A percentile compares a stretch with the other conserved stretches of the same genome.
Evolutionary conservation across 1,284 basidiomycete species (phyloP).

Genomic region (Cutaneotrichosporon curvatum): DNA sequence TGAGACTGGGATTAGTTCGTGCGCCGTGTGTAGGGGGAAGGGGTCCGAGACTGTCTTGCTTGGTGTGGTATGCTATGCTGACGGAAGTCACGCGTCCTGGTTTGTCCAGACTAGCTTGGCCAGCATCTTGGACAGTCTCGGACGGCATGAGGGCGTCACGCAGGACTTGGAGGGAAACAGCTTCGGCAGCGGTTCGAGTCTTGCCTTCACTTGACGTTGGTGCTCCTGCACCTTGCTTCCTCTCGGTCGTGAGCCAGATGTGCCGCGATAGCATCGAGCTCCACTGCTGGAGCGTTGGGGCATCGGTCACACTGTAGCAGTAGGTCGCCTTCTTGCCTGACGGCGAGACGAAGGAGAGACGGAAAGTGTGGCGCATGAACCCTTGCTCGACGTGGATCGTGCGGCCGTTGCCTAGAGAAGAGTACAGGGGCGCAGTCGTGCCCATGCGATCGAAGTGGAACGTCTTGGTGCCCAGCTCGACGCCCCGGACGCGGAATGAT

Average conservation of each 20-base stretch:
- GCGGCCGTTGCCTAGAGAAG: slow-evolving; percentile 66
- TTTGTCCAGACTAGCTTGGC: no score
- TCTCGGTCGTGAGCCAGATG: slow-evolving; percentile 62
- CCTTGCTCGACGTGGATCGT: slow-evolving; percentile 74
- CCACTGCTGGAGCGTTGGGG: slow-evolving; percentile 67
- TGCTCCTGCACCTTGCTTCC: slow-evolving; percentile 46
- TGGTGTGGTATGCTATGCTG: slow-evolving; percentile 23
- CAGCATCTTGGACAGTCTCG: slow-evolving; percentile 2
- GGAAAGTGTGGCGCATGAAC: slow-evolving; percentile 91
- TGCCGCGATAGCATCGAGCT: slow-evolving; percentile 61
- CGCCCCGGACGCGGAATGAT: slow-evolving; percentile 81
- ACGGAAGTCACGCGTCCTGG: slow-evolving; percentile 6
- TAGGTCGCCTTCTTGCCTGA: slow-evolving; percentile 67
- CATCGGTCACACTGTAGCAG: slow-evolving; percentile 83
- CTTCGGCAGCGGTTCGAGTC: slow-evolving; percentile 57
- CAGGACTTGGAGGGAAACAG: slow-evolving; percentile 67
- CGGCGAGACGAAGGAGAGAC: slow-evolving; percentile 72
- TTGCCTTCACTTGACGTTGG: slow-evolving; percentile 1
- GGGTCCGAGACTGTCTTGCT: slow-evolving; percentile 22
- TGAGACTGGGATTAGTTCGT: neutral
- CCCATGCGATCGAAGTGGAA: slow-evolving; percentile 74
- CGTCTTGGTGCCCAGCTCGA: slow-evolving; percentile 68
- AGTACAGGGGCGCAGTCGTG: slow-evolving; percentile 68
- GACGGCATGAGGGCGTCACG: slow-evolving; percentile 65
- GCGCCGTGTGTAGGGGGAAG: slow-evolving; percentile 13